Evolutionary conservation across 2,329 filamentous ascomycete genomes (phyloP).

Genomic region (Septoria linicola): DNA sequence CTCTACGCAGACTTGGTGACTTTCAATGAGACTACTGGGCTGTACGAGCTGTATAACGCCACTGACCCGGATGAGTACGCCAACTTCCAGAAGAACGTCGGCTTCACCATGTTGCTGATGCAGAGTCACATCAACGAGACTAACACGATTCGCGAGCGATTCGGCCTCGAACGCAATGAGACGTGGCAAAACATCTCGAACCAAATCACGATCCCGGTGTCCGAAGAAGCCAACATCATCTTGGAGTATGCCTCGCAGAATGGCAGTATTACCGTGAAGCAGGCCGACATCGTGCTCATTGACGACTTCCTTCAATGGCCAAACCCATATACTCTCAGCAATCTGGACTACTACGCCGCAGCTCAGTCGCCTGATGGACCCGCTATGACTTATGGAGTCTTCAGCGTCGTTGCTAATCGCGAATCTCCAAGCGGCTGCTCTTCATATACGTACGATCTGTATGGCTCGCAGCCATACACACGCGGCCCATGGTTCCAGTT

Average conservation of each 20-base stretch:
- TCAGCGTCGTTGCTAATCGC: slow-evolving; percentile 65
- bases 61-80: slow-evolving; percentile 73
- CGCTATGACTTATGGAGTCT: slow-evolving; percentile 71
- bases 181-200: slow-evolving; percentile 59
- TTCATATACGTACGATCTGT: slow-evolving; percentile 65
- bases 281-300: slow-evolving; percentile 67
- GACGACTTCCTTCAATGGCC: slow-evolving; percentile 64
- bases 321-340: slow-evolving; percentile 55
- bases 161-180: slow-evolving; percentile 55
- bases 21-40: slow-evolving; percentile 57
- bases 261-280: slow-evolving; percentile 64
- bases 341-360: slow-evolving; percentile 68
- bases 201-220: slow-evolving; percentile 57
- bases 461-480: slow-evolving; percentile 62
- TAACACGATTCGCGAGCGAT: slow-evolving; percentile 57
- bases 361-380: slow-evolving; percentile 67
- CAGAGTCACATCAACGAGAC: slow-evolving; percentile 56
- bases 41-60: slow-evolving; percentile 58
- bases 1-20: slow-evolving; percentile 61
- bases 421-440: slow-evolving; percentile 67
- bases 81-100: slow-evolving; percentile 64
- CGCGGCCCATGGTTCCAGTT: slow-evolving; percentile 69
- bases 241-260: slow-evolving; percentile 67
- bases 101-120: slow-evolving; percentile 66
- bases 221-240: slow-evolving; percentile 58